A percentile compares a stretch with the other conserved stretches of the same genome.
Evolutionary conservation across 179 eudicot species (phyloP).

Genomic region (Camellia oleifera): DNA sequence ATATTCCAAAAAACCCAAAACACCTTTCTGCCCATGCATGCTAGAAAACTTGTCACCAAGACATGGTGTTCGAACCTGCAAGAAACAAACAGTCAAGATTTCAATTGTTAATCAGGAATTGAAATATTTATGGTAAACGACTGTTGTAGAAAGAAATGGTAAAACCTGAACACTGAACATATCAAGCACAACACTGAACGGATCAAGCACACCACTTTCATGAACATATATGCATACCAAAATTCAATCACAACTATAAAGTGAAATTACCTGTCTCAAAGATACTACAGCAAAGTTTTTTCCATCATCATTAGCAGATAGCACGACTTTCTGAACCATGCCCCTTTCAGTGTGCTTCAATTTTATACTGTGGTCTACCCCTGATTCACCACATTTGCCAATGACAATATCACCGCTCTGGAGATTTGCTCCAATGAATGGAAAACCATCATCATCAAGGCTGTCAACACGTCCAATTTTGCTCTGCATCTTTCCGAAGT

Average conservation of each 20-base stretch:
- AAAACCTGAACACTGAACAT: neutral
- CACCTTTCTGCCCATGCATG: conserved; percentile 99
- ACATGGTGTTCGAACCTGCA: conserved; percentile 81
- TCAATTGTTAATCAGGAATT: neutral
- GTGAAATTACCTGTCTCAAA: conserved; percentile 67
- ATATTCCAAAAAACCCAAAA: conserved; percentile 77
- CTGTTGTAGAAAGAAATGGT: neutral
- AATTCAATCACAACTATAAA: neutral
- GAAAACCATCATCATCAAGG: conserved; percentile 98
- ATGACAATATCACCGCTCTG: conserved; percentile 89
- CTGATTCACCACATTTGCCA: conserved; percentile 77
- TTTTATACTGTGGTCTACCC: conserved; percentile 82
- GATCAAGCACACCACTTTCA: neutral
- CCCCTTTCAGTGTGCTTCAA: conserved; percentile 94
- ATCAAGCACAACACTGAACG: neutral
- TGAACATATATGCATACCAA: neutral
- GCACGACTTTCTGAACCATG: conserved; percentile 89
- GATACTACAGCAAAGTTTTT: conserved; percentile 91
- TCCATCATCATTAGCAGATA: conserved; percentile 97
- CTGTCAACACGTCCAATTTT: conserved; percentile 87
- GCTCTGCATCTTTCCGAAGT: conserved; percentile 84
- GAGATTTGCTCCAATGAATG: conserved; percentile 80
- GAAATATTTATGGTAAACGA: neutral
- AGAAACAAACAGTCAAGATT: conserved; percentile 3
- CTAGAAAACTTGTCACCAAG: conserved; percentile 94